These are phyloP conservation scores for Pseudocercospora crystallina DNA, from an alignment of 2,329 filamentous ascomycete genomes.

Conservation along the genomic window DNA sequence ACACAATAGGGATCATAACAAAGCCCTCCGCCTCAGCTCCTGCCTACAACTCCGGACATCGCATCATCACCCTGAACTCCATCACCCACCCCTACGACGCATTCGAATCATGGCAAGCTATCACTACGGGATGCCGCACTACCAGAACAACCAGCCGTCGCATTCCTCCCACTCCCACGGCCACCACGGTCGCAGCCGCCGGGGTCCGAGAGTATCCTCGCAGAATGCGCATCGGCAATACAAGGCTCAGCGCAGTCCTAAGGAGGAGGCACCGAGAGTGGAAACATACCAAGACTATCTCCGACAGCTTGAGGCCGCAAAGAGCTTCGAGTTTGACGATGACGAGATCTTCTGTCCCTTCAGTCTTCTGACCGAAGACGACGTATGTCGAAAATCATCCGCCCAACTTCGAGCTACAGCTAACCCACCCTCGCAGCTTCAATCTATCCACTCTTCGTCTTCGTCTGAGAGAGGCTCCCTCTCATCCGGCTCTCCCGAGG, in stretches of 20 bases:
- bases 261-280: conserved; percentile 83
- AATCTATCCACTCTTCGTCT: conserved; percentile 80
- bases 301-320: conserved; percentile 82
- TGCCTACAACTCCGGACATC: background rate
- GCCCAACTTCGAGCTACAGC: conserved; percentile 27
- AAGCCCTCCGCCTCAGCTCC: conserved; percentile 7
- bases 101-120: conserved; percentile 49
- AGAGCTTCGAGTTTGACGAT: conserved; percentile 93
- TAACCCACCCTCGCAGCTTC: conserved; percentile 60
- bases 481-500: conserved; percentile 89
- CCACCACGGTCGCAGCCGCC: conserved; percentile 82
- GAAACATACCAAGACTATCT: conserved; percentile 75
- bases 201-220: conserved; percentile 76
- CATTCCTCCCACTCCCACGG: conserved; percentile 63
- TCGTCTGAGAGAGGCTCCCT: conserved; percentile 91
- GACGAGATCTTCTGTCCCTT: conserved; percentile 92
- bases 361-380: conserved; percentile 84
- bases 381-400: conserved; percentile 59
- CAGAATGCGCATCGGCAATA: conserved; percentile 81
- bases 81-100: background rate
- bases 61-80: background rate
- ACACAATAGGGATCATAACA: background rate
- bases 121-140: conserved; percentile 50
- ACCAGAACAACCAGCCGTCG: conserved; percentile 51
- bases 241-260: conserved; percentile 79